Evolutionary conservation across 352 stramenopile genomes (phyloP).

Genomic region (Blastocystis sp.): DNA sequence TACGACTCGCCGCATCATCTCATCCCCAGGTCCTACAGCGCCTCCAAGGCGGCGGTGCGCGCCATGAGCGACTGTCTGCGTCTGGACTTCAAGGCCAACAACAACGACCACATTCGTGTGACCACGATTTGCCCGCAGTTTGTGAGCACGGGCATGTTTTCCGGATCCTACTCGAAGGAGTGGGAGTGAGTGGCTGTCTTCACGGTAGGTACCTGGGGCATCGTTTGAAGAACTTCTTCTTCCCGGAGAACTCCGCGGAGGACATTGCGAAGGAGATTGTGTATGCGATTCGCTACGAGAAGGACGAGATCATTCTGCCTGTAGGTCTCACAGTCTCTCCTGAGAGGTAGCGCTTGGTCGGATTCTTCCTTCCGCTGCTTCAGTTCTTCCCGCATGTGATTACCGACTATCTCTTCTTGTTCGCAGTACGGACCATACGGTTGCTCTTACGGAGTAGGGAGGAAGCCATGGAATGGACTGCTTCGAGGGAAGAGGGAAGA

Average conservation of each 20-base stretch:
- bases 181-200: background rate
- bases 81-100: slow-evolving; percentile 21
- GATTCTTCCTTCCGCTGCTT: slow-evolving; percentile 11
- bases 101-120: slow-evolving; percentile 48
- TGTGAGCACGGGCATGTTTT: slow-evolving; percentile 35
- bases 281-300: slow-evolving; percentile 45
- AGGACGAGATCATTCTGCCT: slow-evolving; percentile 64
- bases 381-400: slow-evolving; percentile 38
- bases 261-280: slow-evolving; percentile 51
- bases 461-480: slow-evolving; percentile 56
- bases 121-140: slow-evolving; percentile 49
- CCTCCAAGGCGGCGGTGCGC: slow-evolving; percentile 19
- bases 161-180: slow-evolving; percentile 1
- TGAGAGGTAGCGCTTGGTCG: slow-evolving; percentile 4
- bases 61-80: slow-evolving; percentile 58
- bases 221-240: slow-evolving; percentile 24
- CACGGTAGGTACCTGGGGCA: slow-evolving; percentile 25
- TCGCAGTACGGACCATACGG: background rate
- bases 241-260: slow-evolving; percentile 42
- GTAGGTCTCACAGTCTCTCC: background rate
- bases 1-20: background rate
- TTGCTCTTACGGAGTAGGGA: background rate
- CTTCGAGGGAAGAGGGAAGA: slow-evolving; percentile 53
- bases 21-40: slow-evolving; percentile 5
- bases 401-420: slow-evolving; percentile 60